Conservation (phyloP, 352 stramenopile genomes). For the Pythium brachiatum region DNA sequence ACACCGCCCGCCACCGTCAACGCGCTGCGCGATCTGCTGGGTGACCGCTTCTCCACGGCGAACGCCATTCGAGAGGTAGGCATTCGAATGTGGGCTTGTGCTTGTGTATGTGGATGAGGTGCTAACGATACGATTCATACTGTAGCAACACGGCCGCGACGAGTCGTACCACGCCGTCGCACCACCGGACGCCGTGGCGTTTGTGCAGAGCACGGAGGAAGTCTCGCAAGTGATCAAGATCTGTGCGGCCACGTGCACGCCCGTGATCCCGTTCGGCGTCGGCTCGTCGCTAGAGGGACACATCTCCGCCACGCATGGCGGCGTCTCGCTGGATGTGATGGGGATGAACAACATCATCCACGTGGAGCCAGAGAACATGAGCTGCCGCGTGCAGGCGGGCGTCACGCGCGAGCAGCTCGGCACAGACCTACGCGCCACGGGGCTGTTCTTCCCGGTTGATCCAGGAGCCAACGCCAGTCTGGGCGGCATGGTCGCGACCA, state of each 20-base stretch:
- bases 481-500: constrained; percentile 94
- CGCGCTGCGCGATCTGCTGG: constrained; percentile 53
- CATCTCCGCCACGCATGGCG: constrained; percentile 87
- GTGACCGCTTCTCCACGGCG: constrained; percentile 71
- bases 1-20: constrained; percentile 47
- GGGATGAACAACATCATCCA: constrained; percentile 74
- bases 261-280: constrained; percentile 94
- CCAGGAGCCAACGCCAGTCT: constrained; percentile 95
- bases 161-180: constrained; percentile 89
- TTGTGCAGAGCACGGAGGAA: constrained; percentile 84
- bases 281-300: constrained; percentile 94
- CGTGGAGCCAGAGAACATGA: constrained; percentile 70
- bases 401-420: constrained; percentile 94
- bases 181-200: constrained; percentile 86
- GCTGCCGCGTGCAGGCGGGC: constrained; percentile 92
- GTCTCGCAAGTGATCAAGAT: constrained; percentile 90
- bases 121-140: constrained; percentile 4
- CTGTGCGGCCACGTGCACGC: constrained; percentile 74
- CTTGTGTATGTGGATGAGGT: not conserved
- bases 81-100: not conserved
- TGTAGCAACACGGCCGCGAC: constrained; percentile 86
- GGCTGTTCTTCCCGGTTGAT: constrained; percentile 96
- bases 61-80: constrained; percentile 60
- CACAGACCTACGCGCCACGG: constrained; percentile 77
- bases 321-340: constrained; percentile 91